Percentiles rank a stretch among this genome's conserved stretches.
Conservation (phyloP, 2,329 filamentous ascomycete species). For the Scedosporium dehoogii region DNA sequence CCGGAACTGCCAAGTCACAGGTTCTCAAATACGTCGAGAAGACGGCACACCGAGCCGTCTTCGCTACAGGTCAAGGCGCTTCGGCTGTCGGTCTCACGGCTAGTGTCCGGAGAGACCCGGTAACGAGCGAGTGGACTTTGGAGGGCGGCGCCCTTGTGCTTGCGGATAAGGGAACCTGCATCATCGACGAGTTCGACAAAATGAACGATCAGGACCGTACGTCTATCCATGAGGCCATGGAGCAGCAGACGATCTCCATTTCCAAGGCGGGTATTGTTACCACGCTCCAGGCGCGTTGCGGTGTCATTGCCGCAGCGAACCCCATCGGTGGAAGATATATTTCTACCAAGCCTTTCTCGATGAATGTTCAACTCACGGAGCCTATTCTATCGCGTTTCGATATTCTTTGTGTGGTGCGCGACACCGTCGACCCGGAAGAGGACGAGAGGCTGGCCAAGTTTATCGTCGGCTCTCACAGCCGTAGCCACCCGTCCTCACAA, state of each 20-base stretch:
- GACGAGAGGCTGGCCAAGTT: slow-evolving; percentile 91
- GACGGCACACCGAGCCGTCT: slow-evolving; percentile 91
- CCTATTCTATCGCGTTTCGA: slow-evolving; percentile 97
- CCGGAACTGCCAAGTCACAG: slow-evolving; percentile 96
- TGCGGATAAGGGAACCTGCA: slow-evolving; percentile 85
- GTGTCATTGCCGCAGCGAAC: slow-evolving; percentile 93
- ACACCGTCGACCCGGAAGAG: slow-evolving; percentile 85
- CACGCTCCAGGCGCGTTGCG: slow-evolving; percentile 88
- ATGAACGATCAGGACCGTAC: slow-evolving; percentile 99
- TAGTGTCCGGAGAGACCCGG: slow-evolving; percentile 85
- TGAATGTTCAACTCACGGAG: slow-evolving; percentile 94
- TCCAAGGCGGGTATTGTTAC: slow-evolving; percentile 98
- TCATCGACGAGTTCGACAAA: slow-evolving; percentile 99
- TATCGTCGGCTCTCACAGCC: slow-evolving; percentile 87
- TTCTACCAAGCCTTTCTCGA: slow-evolving; percentile 86
- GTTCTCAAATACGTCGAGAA: slow-evolving; percentile 97
- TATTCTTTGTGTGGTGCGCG: slow-evolving; percentile 89
- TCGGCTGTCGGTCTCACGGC: slow-evolving; percentile 96
- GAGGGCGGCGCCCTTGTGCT: slow-evolving; percentile 93
- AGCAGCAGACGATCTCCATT: slow-evolving; percentile 98
- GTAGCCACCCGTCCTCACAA: slow-evolving; percentile 65
- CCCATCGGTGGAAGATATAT: slow-evolving; percentile 96
- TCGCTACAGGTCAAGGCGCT: slow-evolving; percentile 94
- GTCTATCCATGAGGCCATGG: slow-evolving; percentile 99
- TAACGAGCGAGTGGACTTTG: slow-evolving; percentile 95